Percentiles rank a stretch among this genome's conserved stretches.
Evolutionary conservation across 129 eudicot species (phyloP).

Genomic region (Flaveria robusta): DNA sequence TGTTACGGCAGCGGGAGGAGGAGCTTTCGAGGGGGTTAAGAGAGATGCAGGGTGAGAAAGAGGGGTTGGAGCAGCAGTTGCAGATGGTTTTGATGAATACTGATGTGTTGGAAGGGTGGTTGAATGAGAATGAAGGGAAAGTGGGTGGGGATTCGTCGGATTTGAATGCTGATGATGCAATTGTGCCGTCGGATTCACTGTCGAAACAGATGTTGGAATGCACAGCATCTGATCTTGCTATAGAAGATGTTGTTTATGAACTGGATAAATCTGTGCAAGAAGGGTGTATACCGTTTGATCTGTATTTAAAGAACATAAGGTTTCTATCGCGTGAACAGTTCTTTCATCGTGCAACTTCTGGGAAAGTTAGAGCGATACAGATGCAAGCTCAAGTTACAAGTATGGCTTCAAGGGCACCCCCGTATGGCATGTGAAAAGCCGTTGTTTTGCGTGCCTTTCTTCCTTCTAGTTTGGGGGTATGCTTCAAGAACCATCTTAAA

Average conservation of each 20-base stretch:
- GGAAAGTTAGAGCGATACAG: conserved; percentile 72
- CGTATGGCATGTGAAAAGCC: conserved; percentile 43
- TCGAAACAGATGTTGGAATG: conserved; percentile 90
- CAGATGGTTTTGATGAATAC: conserved; percentile 74
- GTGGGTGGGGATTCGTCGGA: conserved; percentile 31
- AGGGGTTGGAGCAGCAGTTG: conserved; percentile 70
- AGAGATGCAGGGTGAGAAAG: conserved; percentile 79
- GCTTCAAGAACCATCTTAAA: conserved; percentile 20
- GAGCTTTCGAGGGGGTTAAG: conserved; percentile 56
- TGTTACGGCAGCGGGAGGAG: conserved; percentile 54
- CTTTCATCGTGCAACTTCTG: conserved; percentile 73
- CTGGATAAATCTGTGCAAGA: conserved; percentile 86
- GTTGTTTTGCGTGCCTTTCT: conserved; percentile 5
- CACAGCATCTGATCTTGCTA: conserved; percentile 78
- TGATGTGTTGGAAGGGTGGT: conserved; percentile 71
- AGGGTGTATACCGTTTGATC: conserved; percentile 80
- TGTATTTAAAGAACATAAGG: conserved; percentile 79
- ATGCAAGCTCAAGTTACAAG: conserved; percentile 81
- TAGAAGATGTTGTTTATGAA: conserved; percentile 75
- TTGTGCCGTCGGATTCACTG: conserved; percentile 59
- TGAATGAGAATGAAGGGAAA: conserved; percentile 76
- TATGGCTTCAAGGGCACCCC: conserved; percentile 82
- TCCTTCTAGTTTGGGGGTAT: conserved; percentile 20
- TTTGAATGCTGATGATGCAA: conserved; percentile 55
- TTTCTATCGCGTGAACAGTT: conserved; percentile 84